phyloP scores from a whole-genome alignment of 176 grass and related monocot species.

The Phragmites australis region DNA sequence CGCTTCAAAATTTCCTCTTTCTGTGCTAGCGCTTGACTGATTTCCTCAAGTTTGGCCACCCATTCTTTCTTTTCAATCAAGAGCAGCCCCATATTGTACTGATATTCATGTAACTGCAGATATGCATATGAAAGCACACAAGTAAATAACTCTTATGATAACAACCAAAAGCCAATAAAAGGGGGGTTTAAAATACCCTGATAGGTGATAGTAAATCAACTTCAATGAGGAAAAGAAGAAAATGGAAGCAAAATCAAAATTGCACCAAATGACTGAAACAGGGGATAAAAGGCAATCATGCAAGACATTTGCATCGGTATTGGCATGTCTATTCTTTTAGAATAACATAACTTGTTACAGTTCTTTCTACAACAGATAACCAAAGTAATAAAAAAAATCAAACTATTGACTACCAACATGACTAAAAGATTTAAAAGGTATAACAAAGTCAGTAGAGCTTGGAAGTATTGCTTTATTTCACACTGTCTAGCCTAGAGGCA shows the following conservation, averaged over 20 bases:
- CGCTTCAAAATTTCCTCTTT: slow-evolving; percentile 76
- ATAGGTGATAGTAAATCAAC: neutral
- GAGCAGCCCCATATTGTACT: slow-evolving; percentile 91
- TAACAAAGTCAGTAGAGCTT: neutral
- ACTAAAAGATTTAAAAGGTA: neutral
- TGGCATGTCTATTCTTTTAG: neutral
- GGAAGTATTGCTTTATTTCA: neutral
- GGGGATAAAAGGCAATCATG: neutral
- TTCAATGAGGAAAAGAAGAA: neutral
- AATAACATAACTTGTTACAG: slow-evolving; percentile 3
- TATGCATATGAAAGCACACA: slow-evolving; percentile 16
- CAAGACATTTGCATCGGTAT: neutral
- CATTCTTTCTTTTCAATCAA: slow-evolving; percentile 97
- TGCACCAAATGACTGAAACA: neutral
- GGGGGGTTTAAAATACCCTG: neutral
- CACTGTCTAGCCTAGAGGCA: neutral
- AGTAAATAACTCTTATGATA: slow-evolving; percentile 27
- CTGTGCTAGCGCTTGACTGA: slow-evolving; percentile 57
- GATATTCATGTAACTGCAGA: slow-evolving; percentile 84
- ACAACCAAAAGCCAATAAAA: neutral
- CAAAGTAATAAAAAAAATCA: neutral
- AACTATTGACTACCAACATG: neutral
- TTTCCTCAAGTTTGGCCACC: slow-evolving; percentile 63
- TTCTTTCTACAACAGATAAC: slow-evolving; percentile 2
- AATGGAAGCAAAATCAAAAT: neutral